Conservation (phyloP, 441 rosid genomes). For the Populus hybrid region DNA sequence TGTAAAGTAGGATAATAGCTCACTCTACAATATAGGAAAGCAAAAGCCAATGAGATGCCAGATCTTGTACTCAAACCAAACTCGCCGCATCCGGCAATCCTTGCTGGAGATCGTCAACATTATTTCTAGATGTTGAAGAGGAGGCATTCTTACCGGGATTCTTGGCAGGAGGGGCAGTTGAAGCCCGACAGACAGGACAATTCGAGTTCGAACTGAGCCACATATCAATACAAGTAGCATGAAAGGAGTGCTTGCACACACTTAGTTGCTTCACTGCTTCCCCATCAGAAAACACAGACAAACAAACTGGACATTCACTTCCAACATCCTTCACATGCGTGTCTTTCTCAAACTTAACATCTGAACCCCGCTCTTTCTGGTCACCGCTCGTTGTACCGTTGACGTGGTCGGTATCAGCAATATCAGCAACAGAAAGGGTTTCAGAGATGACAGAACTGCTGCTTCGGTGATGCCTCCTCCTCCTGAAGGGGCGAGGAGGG, state of each 20-base stretch:
- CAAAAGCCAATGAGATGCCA: neutral
- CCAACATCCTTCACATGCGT: constrained; percentile 49
- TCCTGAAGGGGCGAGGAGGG: constrained; percentile 29
- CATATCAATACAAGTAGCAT: constrained; percentile 52
- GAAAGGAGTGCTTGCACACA: constrained; percentile 73
- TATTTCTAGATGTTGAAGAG: constrained; percentile 26
- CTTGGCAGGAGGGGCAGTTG: constrained; percentile 33
- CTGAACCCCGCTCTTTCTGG: constrained; percentile 26
- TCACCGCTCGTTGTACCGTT: neutral
- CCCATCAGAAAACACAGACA: constrained; percentile 53
- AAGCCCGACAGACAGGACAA: constrained; percentile 80
- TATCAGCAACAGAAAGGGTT: neutral
- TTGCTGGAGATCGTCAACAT: constrained; percentile 51
- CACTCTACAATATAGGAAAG: neutral
- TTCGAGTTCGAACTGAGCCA: constrained; percentile 60
- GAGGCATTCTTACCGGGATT: neutral
- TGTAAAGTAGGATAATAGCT: neutral
- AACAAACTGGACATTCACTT: constrained; percentile 71
- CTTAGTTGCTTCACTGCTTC: constrained; percentile 55
- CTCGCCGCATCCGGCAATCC: constrained; percentile 69
- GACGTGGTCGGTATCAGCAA: neutral
- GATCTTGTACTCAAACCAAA: constrained; percentile 50
- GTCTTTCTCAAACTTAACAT: constrained; percentile 36
- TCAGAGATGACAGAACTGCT: neutral
- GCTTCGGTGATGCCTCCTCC: constrained; percentile 14